phyloP scores from a whole-genome alignment of 2,329 filamentous ascomycete genomes.

The Fusarium penzigii region DNA sequence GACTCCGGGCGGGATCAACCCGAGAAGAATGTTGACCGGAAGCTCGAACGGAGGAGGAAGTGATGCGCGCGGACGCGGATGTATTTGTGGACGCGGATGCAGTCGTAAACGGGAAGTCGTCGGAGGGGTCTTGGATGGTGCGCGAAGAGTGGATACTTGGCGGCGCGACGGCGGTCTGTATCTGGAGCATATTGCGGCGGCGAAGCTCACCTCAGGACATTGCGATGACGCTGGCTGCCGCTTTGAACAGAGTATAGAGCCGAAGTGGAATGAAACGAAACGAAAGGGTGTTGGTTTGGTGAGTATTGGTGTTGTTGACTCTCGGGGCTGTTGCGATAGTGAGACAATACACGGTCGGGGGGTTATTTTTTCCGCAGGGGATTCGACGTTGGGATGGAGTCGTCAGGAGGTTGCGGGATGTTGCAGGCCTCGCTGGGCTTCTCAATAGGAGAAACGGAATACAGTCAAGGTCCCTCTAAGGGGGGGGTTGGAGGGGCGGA shows the following conservation, averaged over 20 bases:
- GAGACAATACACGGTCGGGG: constrained; percentile 22
- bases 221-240: constrained; percentile 30
- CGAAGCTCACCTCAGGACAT: constrained; percentile 38
- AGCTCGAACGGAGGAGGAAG: constrained; percentile 25
- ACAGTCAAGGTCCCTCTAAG: constrained; percentile 3
- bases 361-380: constrained; percentile 3
- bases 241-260: constrained; percentile 1
- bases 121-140: constrained; percentile 32
- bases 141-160: constrained; percentile 35
- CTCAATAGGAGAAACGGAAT: constrained; percentile 16
- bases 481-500: constrained; percentile 21
- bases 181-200: constrained; percentile 34
- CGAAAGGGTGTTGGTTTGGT: constrained; percentile 16
- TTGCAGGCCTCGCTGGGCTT: constrained; percentile 19
- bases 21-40: constrained; percentile 27
- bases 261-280: not conserved
- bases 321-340: constrained; percentile 12
- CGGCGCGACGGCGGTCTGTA: constrained; percentile 33
- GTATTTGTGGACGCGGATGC: not conserved
- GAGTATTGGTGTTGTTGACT: constrained; percentile 8
- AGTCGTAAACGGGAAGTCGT: constrained; percentile 22
- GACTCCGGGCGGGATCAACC: constrained; percentile 29
- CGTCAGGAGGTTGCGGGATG: constrained; percentile 19
- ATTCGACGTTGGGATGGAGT: not conserved
- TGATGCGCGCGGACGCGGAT: constrained; percentile 30